Conservation (phyloP, 768 basidiomycete species). For the Mycena venus region DNA sequence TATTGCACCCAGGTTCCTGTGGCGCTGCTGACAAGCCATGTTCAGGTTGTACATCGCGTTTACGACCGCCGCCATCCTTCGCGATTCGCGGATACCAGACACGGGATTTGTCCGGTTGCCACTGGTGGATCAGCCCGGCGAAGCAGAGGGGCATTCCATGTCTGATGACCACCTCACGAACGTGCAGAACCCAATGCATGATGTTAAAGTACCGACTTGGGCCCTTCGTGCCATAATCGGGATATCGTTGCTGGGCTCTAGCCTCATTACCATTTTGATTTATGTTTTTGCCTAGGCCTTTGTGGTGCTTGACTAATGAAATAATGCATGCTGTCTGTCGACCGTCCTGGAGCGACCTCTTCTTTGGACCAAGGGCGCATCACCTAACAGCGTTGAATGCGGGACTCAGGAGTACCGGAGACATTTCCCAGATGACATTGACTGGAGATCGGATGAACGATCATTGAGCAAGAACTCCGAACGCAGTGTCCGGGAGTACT, state of each 20-base stretch:
- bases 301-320: background rate
- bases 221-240: background rate
- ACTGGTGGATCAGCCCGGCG: background rate
- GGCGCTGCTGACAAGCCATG: background rate
- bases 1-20: background rate
- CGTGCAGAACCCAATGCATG: conserved; percentile 17
- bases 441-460: background rate
- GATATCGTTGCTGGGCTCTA: conserved; percentile 10
- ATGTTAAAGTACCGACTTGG: conserved; percentile 2
- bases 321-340: background rate
- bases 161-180: background rate
- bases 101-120: conserved; percentile 1
- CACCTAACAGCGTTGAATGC: background rate
- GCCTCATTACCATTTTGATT: background rate
- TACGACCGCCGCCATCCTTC: conserved; percentile 7
- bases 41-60: conserved; percentile 9
- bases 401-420: background rate
- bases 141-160: background rate
- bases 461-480: background rate
- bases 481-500: background rate
- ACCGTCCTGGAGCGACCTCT: background rate
- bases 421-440: background rate
- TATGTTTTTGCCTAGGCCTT: conserved; percentile 4
- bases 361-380: background rate
- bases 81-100: background rate